These are phyloP conservation scores for Pelargonium citronellum DNA, from an alignment of 441 rosid genomes.

Conservation along the genomic window DNA sequence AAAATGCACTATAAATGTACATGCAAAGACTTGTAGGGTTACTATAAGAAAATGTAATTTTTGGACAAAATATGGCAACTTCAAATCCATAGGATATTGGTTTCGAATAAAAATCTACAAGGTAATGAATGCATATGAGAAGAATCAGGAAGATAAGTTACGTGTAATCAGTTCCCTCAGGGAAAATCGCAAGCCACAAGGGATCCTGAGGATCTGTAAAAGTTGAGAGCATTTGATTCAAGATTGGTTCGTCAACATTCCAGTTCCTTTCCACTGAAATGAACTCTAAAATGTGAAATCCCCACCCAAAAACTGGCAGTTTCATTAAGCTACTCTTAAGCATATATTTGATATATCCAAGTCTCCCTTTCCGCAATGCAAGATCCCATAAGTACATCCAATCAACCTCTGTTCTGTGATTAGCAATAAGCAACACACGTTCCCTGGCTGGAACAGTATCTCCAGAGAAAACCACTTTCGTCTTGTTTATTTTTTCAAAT, in stretches of 20 bases:
- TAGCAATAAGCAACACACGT: constrained; percentile 71
- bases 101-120: neutral
- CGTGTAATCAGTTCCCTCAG: constrained; percentile 98
- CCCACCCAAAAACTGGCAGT: constrained; percentile 91
- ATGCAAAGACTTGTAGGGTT: neutral
- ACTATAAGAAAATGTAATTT: neutral
- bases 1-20: neutral
- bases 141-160: constrained; percentile 28
- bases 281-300: constrained; percentile 87
- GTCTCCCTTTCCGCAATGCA: constrained; percentile 73
- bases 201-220: constrained; percentile 72
- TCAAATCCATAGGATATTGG: neutral
- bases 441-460: constrained; percentile 54
- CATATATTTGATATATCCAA: constrained; percentile 74
- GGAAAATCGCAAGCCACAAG: constrained; percentile 97
- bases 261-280: constrained; percentile 93
- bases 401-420: constrained; percentile 93
- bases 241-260: constrained; percentile 66
- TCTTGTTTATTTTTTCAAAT: constrained; percentile 77
- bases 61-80: neutral
- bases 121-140: constrained; percentile 14
- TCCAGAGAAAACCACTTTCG: constrained; percentile 71
- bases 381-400: constrained; percentile 99
- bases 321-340: constrained; percentile 95
- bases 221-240: constrained; percentile 59